Evolutionary conservation across 2,329 filamentous ascomycete species (phyloP), one percentile per base, ranked within the genome.

Genomic region (Tricladium varicosporioides): DNA sequence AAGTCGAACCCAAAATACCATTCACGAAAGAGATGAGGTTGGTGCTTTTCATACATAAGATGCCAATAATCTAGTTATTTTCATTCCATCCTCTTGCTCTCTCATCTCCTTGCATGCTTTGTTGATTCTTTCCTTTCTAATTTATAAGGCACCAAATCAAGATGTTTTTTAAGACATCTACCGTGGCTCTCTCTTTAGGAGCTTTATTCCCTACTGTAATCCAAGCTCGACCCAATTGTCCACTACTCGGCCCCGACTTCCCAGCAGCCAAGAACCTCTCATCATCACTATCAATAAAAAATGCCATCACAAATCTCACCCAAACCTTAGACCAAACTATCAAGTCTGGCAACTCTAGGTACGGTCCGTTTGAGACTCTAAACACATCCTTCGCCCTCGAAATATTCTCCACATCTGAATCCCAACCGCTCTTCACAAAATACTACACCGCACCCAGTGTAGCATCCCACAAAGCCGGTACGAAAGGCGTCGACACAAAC

Each of bases 381-480:
- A 63, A 60, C 9, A 72, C 70, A 18, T 75, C 73, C 5, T 73
- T 75, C 51, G 71, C 74, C 4, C 40, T 75, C 1, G 69, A 74
- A 42, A 63, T 76, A 5, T 77, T 74, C 64, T 75, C 72, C 2
- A 64, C 68, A 5, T 58, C 65, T 31, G 67, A 72, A 5, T 52
- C 60, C 1, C 47, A 61, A 14, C 65, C 71, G 1, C 48, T 74
- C 19, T 73, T 70, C 51, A 64, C 68, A 5, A 69, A 72, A 15
- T 70, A 70, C 18, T 71, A 73, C 53, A 72, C 71, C 5, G 69
- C 71, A n/a, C 68, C 71, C 7, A 61, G 61, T 3, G 60, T 72
- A 10, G 16, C n/a, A 36, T 60, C 64, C 33, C 64, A 63, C n/a
- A 63, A 69, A 8, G 63, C 67, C 27, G 51, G 51, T 8, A 42